These are phyloP conservation scores for Pseudoscleropodium purum DNA, from an alignment of 225 moss, liverwort and hornwort genomes.

Conservation along the genomic window DNA sequence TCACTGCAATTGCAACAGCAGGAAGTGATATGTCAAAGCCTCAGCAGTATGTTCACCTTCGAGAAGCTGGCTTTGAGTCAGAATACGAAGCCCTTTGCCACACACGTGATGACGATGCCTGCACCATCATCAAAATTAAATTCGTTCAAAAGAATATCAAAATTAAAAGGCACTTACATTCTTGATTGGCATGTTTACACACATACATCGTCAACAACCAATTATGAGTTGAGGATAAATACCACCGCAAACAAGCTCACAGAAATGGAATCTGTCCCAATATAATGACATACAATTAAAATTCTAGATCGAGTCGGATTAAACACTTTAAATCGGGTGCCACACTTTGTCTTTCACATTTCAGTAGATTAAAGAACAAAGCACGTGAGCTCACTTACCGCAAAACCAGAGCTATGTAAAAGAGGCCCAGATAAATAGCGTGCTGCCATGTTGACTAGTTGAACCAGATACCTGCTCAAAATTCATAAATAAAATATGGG, in stretches of 20 bases:
- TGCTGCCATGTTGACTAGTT: conserved; percentile 80
- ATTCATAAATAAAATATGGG: neutral
- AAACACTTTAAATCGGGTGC: neutral
- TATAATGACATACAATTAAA: neutral
- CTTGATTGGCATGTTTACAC: neutral
- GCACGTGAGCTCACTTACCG: conserved; percentile 42
- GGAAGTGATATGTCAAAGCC: neutral
- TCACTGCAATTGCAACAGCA: neutral
- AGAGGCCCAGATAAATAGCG: conserved; percentile 88
- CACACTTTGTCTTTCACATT: neutral
- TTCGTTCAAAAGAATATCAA: neutral
- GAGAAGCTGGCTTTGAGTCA: conserved; percentile 82
- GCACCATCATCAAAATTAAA: neutral
- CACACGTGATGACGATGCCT: conserved; percentile 96
- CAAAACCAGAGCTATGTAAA: conserved; percentile 92
- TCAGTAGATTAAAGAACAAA: neutral
- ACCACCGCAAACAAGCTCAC: neutral
- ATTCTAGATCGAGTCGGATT: neutral
- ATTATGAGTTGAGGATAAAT: neutral
- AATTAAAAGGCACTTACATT: neutral
- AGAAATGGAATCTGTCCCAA: neutral
- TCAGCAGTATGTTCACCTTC: conserved; percentile 48
- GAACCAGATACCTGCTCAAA: conserved; percentile 81
- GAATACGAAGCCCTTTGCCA: conserved; percentile 96
- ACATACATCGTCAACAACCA: neutral